These are phyloP conservation scores for Clitocybe nebularis DNA, from an alignment of 1,284 basidiomycete genomes.

Conservation along the genomic window DNA sequence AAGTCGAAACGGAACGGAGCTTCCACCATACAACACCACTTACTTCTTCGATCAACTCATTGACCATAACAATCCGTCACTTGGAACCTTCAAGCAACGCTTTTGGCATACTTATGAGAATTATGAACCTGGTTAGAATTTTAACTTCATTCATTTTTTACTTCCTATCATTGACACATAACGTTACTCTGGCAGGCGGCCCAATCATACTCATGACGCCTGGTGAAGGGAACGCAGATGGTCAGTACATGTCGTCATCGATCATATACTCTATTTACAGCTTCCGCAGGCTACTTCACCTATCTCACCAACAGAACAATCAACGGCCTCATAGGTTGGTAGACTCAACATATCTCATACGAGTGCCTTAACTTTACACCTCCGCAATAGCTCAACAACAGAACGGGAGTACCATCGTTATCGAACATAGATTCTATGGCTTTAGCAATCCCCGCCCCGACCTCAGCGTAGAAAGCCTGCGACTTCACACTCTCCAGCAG, in stretches of 20 bases:
- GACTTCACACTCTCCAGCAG: conserved; percentile 64
- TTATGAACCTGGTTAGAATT: conserved; percentile 46
- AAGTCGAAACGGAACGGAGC: conserved; percentile 38
- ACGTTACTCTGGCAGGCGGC: conserved; percentile 45
- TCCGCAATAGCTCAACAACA: conserved; percentile 57
- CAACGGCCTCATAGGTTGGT: conserved; percentile 50
- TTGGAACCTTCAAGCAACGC: conserved; percentile 76
- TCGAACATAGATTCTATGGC: conserved; percentile 48
- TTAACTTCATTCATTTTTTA: too few relatives aligned
- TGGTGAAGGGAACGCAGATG: conserved; percentile 33
- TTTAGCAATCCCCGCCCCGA: conserved; percentile 54
- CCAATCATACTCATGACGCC: conserved; percentile 63
- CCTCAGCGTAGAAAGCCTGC: conserved; percentile 55
- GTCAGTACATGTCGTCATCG: conserved; percentile 15
- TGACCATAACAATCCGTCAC: conserved; percentile 63
- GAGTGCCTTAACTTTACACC: background rate
- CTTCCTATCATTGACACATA: background rate
- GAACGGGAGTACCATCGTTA: conserved; percentile 55
- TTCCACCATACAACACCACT: conserved; percentile 45
- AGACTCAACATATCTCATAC: background rate
- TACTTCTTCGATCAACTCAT: conserved; percentile 70
- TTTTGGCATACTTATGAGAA: conserved; percentile 66
- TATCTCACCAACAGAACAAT: conserved; percentile 66
- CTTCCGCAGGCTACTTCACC: conserved; percentile 39
- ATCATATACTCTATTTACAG: background rate